Base-by-base conservation (phyloP, 345 rosid genomes). In the Bruguiera sexangula region DNA sequence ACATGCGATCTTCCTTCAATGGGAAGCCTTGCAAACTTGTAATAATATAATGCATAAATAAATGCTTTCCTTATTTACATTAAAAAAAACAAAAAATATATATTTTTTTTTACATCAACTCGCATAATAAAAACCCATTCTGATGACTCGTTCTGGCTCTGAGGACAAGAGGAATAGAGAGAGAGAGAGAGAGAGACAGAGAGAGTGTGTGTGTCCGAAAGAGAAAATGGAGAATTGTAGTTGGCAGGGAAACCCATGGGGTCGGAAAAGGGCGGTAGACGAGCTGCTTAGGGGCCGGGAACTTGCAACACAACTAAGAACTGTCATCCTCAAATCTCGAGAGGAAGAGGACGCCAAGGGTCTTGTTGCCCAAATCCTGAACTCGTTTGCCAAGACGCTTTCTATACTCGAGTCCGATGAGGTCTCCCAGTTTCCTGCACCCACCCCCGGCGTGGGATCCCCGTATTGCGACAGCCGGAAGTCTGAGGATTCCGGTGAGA, bases 261-360 rank as follows among this genome's bases (percentile, higher is more conserved):
- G 58, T 9, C 63, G 55, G 43, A 59, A 24, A 2, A 65, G 34
- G 70, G 79, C 50, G 19, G 69, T 83, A 13, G 65, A 69, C 3
- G 86, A 85, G 79, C 88, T 87, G 3, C 31, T 75, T 5, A 66
- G 50, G 15, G 91, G 88, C 24, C 80, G 72, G 1, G 74, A 78
- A 4, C 32, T 36, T 8, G 76, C 86, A 2, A 67, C 51, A 6
- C 54, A 60, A 21, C 83, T 87, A 6, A 69, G 60, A 57, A 15
- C 10, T 46, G 36, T 63, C 11, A 55, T 82, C 4, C 22, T 4
- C 9, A 2, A 20, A 1, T 6, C 67, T 19, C 21, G 8, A 7
- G 18, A 8, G 20, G 19, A 6, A 6, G 60, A 29, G 13, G 48
- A 34, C 1, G 32, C 56, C 6, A 65, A 56, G 55, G 84, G 78